Evolutionary conservation across 2,329 filamentous ascomycete genomes (phyloP), one percentile per base, ranked within the genome.

Genomic region (Xylariales sp.): DNA sequence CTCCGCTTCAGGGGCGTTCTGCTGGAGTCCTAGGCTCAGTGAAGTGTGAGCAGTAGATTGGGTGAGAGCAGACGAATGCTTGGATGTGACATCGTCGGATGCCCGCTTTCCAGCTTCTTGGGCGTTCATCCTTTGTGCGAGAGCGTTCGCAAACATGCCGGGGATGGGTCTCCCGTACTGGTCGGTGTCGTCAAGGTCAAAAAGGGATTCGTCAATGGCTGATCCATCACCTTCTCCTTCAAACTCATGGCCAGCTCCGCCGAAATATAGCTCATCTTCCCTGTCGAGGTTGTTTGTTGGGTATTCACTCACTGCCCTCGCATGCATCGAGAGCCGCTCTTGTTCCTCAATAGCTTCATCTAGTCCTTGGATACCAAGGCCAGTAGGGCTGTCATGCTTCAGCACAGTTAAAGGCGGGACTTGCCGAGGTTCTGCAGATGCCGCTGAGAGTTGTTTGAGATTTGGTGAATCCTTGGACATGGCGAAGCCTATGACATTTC

Each of bases 151-250:
- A 56, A 80, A 80, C 1, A 72, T 70, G 5, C 75, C 75, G 0
- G 75, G 74, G 27, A 79, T 71, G 2, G 75, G 78, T 16, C 79
- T 67, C 13, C 79, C 78, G 51, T 75, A 82, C 44, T 70, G 58
- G 56, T 83, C 73, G 12, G 79, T 79, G 50, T 83, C 78, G 36
- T 83, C 70, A 21, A 79, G 70, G 46, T 88, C 84, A 52, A 88
- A 88, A 12, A 87, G 72, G 5, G 80, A 83, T 55, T 88, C 84
- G 43, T 88, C 83, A 54, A 88, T 87, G 2, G 73, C 67, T 0
- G 66, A 64, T 2, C 69, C 68, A 19, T 82, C 75, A 14, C 69
- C 70, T 41, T 72, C 67, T 4, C 70, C 63, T 34, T 68, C 67
- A 6, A 76, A 60, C 40, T 70, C 72, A 33, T 74, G 70, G 3